phyloP scores from a whole-genome alignment of 352 stramenopile species.

The Phytopythium chamaehyphon region DNA sequence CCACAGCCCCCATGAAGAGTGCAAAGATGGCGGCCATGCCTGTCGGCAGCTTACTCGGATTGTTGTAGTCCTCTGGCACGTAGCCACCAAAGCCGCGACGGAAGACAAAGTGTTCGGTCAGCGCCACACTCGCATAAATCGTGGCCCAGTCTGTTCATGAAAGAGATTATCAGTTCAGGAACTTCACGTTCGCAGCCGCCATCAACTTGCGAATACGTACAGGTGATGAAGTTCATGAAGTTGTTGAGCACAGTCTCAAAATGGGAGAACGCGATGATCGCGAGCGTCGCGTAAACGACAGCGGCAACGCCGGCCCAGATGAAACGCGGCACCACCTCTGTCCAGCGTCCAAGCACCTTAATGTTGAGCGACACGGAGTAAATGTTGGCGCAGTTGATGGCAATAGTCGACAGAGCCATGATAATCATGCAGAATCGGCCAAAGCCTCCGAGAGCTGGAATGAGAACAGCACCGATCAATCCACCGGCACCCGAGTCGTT shows the following conservation, averaged over 20 bases:
- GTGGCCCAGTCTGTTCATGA: conserved; percentile 19
- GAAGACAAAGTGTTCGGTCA: conserved; percentile 36
- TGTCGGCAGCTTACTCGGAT: conserved; percentile 23
- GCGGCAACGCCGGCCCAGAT: conserved; percentile 30
- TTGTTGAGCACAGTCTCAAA: conserved; percentile 41
- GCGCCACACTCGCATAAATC: conserved; percentile 22
- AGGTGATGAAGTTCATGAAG: conserved; percentile 50
- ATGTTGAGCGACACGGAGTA: conserved; percentile 41
- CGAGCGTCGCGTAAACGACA: conserved; percentile 25
- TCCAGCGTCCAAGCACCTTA: conserved; percentile 35
- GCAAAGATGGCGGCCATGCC: conserved; percentile 33
- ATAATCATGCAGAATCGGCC: conserved; percentile 37
- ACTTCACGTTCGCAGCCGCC: background rate
- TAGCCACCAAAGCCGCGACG: conserved; percentile 28
- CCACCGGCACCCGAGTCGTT: conserved; percentile 24
- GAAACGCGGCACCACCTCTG: conserved; percentile 18
- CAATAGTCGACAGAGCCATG: conserved; percentile 38
- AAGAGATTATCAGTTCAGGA: background rate
- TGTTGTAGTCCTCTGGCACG: conserved; percentile 33
- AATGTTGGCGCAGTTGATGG: conserved; percentile 44
- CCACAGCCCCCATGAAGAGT: conserved; percentile 19
- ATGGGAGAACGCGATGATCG: conserved; percentile 30
- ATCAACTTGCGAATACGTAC: background rate
- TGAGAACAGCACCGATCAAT: conserved; percentile 26
- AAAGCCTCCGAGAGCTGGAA: conserved; percentile 27